Evolutionary conservation across 2,329 filamentous ascomycete genomes (phyloP).

Genomic region (Emmonsiellopsis sp.): DNA sequence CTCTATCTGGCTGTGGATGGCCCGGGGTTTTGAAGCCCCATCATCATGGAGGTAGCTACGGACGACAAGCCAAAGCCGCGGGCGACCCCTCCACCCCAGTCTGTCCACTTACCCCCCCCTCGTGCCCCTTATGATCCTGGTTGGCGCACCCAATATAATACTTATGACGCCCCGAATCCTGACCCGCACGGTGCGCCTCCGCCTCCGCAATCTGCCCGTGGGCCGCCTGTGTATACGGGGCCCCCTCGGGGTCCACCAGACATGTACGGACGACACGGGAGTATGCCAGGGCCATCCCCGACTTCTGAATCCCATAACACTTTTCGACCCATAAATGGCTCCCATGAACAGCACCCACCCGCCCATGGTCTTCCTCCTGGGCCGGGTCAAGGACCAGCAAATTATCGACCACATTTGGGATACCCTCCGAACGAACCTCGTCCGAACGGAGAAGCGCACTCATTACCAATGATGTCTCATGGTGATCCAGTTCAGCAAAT

Average conservation of each 20-base stretch:
- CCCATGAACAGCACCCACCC: conserved; percentile 17
- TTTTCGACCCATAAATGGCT: conserved; percentile 28
- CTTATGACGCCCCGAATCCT: not conserved
- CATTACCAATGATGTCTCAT: conserved; percentile 23
- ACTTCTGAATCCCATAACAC: conserved; percentile 18
- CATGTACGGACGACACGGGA: conserved; percentile 24
- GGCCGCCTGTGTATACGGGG: conserved; percentile 5
- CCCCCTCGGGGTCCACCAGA: conserved; percentile 15
- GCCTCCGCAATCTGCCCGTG: conserved; percentile 4
- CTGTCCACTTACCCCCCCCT: not conserved
- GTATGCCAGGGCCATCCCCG: conserved; percentile 22
- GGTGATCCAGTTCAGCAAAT: conserved; percentile 17
- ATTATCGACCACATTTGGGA: conserved; percentile 25
- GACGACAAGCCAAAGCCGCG: conserved; percentile 7
- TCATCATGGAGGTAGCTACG: conserved; percentile 7
- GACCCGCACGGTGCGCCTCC: not conserved
- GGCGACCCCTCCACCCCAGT: conserved; percentile 4
- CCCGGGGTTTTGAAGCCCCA: not conserved
- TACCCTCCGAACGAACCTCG: conserved; percentile 23
- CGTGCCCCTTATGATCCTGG: not conserved
- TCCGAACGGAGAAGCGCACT: conserved; percentile 22
- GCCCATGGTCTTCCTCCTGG: conserved; percentile 5
- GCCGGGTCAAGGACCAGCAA: conserved; percentile 24
- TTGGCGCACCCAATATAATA: conserved; percentile 1
- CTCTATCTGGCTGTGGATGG: not conserved